Base-by-base conservation (phyloP, 306 rosid genomes). In the Purshia tridentata region DNA sequence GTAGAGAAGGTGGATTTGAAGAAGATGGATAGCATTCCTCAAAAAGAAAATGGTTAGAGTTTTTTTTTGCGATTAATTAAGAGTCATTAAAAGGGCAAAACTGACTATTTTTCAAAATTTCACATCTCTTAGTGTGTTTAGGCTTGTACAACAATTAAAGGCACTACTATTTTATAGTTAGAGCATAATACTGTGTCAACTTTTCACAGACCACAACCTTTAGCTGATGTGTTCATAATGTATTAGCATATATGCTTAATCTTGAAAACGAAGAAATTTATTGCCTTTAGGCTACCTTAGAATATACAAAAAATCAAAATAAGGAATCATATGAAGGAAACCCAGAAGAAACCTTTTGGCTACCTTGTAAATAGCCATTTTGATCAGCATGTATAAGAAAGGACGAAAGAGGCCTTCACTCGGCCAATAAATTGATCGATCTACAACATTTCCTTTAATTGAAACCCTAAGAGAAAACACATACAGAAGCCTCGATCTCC, bases 321-420 rank as follows among this genome's bases (percentile, higher is more conserved):
- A 46, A 35, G 39, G 66, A 65, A n/a, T 15, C 20, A 44, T 9
- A 68, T 45, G 22, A 66, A 49, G 75, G 75, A 79, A 73, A 79
- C 82, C 64, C 48, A 48, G 29, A 78, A 66, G 78, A 78, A 66
- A 57, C 70, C 69, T 22, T 64, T 13, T 5, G 22, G 53, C 37
- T 10, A 29, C 4, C 73, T 13, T 46, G 8, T 9, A 1, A 10
- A 18, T 19, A 22, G 18, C 15, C n/a, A 12, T 58, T 57, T n/a
- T n/a, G n/a, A n/a, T 6, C 23, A n/a, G 29, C 50, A 67, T 72
- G 72, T 35, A 53, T 37, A 67, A 67, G 44, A 47, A 44, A 45
- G 23, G 18, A 19, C 54, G 53, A 48, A 47, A 18, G 57, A 72
- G 35, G 48, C 62, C 37, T 20, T 14, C 57, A 29, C 4, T 9